Evolutionary conservation across 2,329 filamentous ascomycete genomes (phyloP).

Genomic region (Calonectria ilicicola): DNA sequence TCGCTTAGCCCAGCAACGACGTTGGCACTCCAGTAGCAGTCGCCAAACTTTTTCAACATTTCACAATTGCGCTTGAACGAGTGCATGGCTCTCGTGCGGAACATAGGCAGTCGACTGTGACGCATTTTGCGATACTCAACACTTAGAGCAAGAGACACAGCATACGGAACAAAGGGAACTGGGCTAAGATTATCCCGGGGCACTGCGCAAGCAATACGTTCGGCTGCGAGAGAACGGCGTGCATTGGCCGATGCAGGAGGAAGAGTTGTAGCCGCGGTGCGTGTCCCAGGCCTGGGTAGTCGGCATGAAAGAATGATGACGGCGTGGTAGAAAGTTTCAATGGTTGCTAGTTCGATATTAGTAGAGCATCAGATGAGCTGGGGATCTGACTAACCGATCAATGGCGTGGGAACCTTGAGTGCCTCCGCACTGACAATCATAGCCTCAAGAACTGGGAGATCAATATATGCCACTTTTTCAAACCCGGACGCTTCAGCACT

Average conservation of each 20-base stretch:
- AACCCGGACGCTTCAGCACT: constrained; percentile 53
- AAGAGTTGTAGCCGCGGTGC: constrained; percentile 54
- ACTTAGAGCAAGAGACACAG: constrained; percentile 70
- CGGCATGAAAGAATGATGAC: constrained; percentile 73
- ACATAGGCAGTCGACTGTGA: constrained; percentile 69
- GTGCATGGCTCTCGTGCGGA: constrained; percentile 65
- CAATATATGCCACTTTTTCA: constrained; percentile 61
- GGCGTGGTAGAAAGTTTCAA: constrained; percentile 74
- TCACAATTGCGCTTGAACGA: constrained; percentile 67
- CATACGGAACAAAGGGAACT: constrained; percentile 71
- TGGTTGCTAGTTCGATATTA: constrained; percentile 59
- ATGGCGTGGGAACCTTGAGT: constrained; percentile 58
- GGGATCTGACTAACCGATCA: constrained; percentile 57
- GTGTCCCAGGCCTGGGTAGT: constrained; percentile 56
- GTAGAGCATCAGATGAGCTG: not conserved
- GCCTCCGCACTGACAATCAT: constrained; percentile 68
- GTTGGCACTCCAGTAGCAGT: constrained; percentile 68
- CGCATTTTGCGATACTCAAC: constrained; percentile 75
- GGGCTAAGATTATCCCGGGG: constrained; percentile 63
- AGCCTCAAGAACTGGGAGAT: constrained; percentile 68
- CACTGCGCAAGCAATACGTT: constrained; percentile 68
- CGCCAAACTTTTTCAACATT: constrained; percentile 64
- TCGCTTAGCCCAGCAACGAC: constrained; percentile 68
- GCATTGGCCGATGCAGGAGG: constrained; percentile 65
- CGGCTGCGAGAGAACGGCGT: constrained; percentile 67